A percentile compares a stretch with the other conserved stretches of the same genome.
phyloP scores from a whole-genome alignment of 805 yeast genomes.

The Candida khao-thaluensis region DNA sequence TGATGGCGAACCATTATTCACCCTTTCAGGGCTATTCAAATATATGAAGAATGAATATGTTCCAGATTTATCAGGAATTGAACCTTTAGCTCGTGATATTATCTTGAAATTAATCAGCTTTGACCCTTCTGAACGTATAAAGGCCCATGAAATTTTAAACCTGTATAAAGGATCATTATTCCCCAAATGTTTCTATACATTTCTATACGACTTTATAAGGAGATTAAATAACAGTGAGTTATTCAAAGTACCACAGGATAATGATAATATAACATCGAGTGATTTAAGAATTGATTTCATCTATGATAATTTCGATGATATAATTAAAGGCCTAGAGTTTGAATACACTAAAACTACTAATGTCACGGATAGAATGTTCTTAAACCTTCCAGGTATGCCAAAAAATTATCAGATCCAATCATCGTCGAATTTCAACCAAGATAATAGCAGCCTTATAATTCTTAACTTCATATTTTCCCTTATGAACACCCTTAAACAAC shows the following conservation, averaged over 20 bases:
- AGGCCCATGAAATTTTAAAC: constrained; percentile 53
- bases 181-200: constrained; percentile 68
- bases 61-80: constrained; percentile 62
- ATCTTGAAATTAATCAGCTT: constrained; percentile 62
- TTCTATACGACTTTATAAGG: constrained; percentile 64
- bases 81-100: constrained; percentile 52
- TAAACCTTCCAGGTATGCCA: constrained; percentile 54
- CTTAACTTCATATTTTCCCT: constrained; percentile 59
- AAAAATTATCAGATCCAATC: constrained; percentile 41
- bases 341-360: constrained; percentile 15
- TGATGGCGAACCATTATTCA: constrained; percentile 85
- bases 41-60: constrained; percentile 66
- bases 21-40: constrained; percentile 82
- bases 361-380: constrained; percentile 16
- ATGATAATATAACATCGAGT: constrained; percentile 24
- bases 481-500: constrained; percentile 57
- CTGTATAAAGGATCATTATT: constrained; percentile 49
- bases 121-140: constrained; percentile 57
- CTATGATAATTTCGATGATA: constrained; percentile 55
- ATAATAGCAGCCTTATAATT: constrained; percentile 52
- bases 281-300: constrained; percentile 58
- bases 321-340: constrained; percentile 24
- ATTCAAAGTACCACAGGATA: constrained; percentile 16
- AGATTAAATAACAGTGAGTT: constrained; percentile 25
- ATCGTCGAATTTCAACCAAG: constrained; percentile 20